Percentiles rank a stretch among this genome's conserved stretches.
Conservation (phyloP, 305 asterid species). For the Rubia tinctorum region DNA sequence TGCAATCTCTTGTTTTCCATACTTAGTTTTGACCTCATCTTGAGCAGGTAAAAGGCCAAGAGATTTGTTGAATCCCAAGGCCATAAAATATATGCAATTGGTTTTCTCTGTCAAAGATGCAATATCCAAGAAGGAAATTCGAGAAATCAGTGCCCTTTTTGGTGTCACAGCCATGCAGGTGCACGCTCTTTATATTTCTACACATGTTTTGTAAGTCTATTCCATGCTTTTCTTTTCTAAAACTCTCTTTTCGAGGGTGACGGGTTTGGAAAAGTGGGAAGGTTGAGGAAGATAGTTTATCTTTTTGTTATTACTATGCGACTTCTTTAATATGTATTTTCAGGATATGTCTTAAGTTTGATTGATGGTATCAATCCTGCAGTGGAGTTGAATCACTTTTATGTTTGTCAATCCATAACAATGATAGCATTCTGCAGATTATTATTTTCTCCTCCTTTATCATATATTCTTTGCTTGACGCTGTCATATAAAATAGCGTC, state of each 20-base stretch:
- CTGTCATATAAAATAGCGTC: neutral
- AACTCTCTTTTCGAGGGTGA: neutral
- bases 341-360: neutral
- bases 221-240: neutral
- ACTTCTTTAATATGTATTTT: neutral
- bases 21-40: slow-evolving; percentile 14
- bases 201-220: neutral
- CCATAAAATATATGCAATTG: slow-evolving; percentile 82
- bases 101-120: slow-evolving; percentile 85
- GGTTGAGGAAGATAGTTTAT: neutral
- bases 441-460: neutral
- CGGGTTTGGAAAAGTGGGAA: neutral
- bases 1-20: neutral
- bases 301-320: neutral
- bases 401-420: neutral
- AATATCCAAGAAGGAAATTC: slow-evolving; percentile 80
- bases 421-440: neutral
- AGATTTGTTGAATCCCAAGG: slow-evolving; percentile 93
- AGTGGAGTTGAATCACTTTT: neutral
- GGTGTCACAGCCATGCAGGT: slow-evolving; percentile 96
- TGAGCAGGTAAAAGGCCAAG: slow-evolving; percentile 89
- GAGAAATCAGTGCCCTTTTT: slow-evolving; percentile 90
- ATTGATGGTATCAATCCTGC: neutral
- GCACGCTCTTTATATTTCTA: neutral
- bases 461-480: neutral